Evolutionary conservation across 2,329 filamentous ascomycete genomes (phyloP).

Genomic region (Talaromyces atroroseus): DNA sequence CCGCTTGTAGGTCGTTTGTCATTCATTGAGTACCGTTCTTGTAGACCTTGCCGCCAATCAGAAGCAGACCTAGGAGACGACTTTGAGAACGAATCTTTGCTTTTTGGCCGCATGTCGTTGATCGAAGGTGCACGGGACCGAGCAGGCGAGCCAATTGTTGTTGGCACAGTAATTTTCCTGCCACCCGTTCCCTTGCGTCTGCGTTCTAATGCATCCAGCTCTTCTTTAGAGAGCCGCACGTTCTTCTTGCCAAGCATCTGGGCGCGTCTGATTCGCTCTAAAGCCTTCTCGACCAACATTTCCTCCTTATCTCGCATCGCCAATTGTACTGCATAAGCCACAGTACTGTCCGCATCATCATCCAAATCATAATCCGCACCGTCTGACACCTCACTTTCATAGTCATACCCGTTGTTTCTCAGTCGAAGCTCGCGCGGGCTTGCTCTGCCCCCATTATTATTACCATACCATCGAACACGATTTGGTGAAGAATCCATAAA

Average conservation of each 20-base stretch:
- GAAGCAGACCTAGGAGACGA: conserved; percentile 13
- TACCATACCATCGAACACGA: conserved; percentile 29
- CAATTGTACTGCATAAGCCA: conserved; percentile 47
- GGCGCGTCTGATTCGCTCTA: conserved; percentile 74
- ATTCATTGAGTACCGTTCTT: not conserved
- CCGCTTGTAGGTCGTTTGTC: conserved; percentile 3
- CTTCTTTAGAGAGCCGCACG: conserved; percentile 72
- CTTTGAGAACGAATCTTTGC: conserved; percentile 16
- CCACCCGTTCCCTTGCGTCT: conserved; percentile 39
- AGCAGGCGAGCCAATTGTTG: not conserved
- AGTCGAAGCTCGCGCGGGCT: conserved; percentile 33
- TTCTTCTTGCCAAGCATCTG: conserved; percentile 70
- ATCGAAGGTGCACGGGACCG: not conserved
- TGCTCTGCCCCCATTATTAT: conserved; percentile 19
- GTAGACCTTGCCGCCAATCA: conserved; percentile 32
- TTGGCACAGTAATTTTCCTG: conserved; percentile 9
- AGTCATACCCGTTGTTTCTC: conserved; percentile 35
- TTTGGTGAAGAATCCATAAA: conserved; percentile 17
- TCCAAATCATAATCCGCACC: conserved; percentile 50
- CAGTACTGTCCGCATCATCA: conserved; percentile 45
- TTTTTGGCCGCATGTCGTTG: conserved; percentile 13
- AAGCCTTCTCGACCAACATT: conserved; percentile 67
- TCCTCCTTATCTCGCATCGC: conserved; percentile 65
- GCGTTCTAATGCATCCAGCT: conserved; percentile 73
- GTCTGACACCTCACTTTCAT: conserved; percentile 37